These are phyloP conservation scores for Pulveroboletus sp. DNA, from an alignment of 768 basidiomycete species.

Conservation along the genomic window DNA sequence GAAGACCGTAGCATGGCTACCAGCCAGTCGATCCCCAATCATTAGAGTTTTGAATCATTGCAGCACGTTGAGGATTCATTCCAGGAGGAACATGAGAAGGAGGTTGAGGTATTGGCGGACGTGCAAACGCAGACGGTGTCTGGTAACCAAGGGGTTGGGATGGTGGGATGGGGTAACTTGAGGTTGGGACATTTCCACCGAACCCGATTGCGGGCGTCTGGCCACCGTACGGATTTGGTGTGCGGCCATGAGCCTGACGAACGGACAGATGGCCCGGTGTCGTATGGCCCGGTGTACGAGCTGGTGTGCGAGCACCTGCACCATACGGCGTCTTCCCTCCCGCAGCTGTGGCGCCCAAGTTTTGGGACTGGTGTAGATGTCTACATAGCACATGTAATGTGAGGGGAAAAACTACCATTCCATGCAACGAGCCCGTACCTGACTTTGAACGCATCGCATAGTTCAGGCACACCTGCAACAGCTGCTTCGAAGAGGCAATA, in stretches of 20 bases:
- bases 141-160: constrained; percentile 43
- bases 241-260: constrained; percentile 62
- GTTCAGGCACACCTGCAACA: constrained; percentile 85
- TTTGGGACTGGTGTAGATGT: constrained; percentile 78
- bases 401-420: not conserved
- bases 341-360: constrained; percentile 45
- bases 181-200: constrained; percentile 25
- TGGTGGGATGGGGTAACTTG: constrained; percentile 29
- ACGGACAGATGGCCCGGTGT: constrained; percentile 82
- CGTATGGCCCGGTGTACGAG: constrained; percentile 65
- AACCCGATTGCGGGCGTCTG: constrained; percentile 34
- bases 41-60: constrained; percentile 54
- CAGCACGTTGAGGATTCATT: constrained; percentile 66
- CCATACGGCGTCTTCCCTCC: constrained; percentile 82
- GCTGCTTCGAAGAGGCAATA: constrained; percentile 90
- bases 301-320: constrained; percentile 74
- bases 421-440: constrained; percentile 40
- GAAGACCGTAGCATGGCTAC: constrained; percentile 24
- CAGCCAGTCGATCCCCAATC: constrained; percentile 36
- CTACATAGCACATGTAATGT: constrained; percentile 43
- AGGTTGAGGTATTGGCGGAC: constrained; percentile 40
- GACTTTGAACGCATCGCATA: constrained; percentile 98
- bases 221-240: constrained; percentile 75
- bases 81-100: constrained; percentile 51
- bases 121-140: constrained; percentile 35